Base-by-base conservation (phyloP, 2,329 filamentous ascomycete genomes). In the Fusarium sp. region DNA sequence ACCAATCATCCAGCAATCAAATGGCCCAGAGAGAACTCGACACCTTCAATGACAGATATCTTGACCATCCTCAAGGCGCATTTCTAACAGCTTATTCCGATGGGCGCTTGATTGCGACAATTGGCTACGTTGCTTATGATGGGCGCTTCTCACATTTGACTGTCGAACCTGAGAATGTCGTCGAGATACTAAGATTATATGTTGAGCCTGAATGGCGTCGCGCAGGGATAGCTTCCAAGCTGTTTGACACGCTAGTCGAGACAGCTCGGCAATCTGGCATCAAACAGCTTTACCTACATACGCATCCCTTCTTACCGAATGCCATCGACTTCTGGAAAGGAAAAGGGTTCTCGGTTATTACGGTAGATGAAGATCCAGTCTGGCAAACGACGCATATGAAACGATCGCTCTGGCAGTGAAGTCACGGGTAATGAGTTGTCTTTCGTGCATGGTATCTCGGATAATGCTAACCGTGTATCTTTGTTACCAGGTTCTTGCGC, bases 381-480 rank as follows among this genome's bases (percentile, higher is more conserved):
- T 79, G 77, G 78, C 71, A 63, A n/a, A 79, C 78, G 4, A 79
- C 73, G 21, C 78, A 79, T 33, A 79, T 79, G 78, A 66, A 44
- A 4, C 63, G 42, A 10, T 6, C 45, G 6, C 33, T 70, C 7
- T 11, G 29, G 10, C 3, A 31, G 19, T 49, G 10, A 48, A 9
- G 6, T 15, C 10, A 46, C 3, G 18, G 21, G 12, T 31, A 21
- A 25, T 35, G n/a, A 33, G 14, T 11, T 35, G 9, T 14, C 21
- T 5, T 35, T 2, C 8, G 15, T 18, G 15, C 23, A 54, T 9
- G 23, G 10, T 3, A 33, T 46, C 15, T 35, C 38, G n/a, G 8
- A 37, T n/a, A 11, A n/a, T 16, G 31, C 54, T 57, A 23, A 48
- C 19, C 19, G 23, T n/a, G 39, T 10, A 27, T 57, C 6, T 21